Base-by-base conservation (phyloP, 1,284 basidiomycete genomes). In the Fomitopsis palustris region DNA sequence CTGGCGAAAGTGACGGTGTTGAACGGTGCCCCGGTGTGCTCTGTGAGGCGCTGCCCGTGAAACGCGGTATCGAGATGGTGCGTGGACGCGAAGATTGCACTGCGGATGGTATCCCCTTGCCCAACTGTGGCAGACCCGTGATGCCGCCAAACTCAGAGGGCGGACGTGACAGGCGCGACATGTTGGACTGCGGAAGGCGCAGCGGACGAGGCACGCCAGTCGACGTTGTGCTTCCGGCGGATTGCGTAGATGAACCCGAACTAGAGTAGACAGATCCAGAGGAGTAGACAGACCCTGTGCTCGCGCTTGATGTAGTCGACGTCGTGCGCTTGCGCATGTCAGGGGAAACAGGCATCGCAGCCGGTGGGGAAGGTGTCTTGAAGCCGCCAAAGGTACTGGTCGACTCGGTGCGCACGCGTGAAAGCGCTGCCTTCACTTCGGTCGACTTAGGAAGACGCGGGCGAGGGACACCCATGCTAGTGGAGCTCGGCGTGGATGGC, bases 171-270 rank as follows among this genome's bases (percentile, higher is more conserved):
- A 38, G 21, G 56, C 60, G 58, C 35, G 62, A 61, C 31, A 54
- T 37, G 19, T 42, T 54, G 3, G 59, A 53, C 58, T 63, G 62
- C 2, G 67, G 62, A 6, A 68, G 64, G 29, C 64, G 65, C 4
- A 68, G 63, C 12, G 65, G 67, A 4, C 67, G 62, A 2, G 62
- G 64, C 29, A 62, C 64, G 12, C 58, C 54, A 0, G 63, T 59
- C 12, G 60, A 57, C 55, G 63, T 64, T 21, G 63, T 61, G 55
- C 61, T 62, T 1, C 62, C 57, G 7, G 57, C 62, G 5, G 66
- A 66, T 12, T 61, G 45, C 2, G 57, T 58, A 14, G 57, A 58
- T 12, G 53, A 57, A 1, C 57, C 51, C n/a, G 53, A 43, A 31
- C 37, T 42, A 21, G 62, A 65, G 25, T 64, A 63, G 54, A 60